A percentile compares a stretch with the other conserved stretches of the same genome.
These are phyloP conservation scores for Boletus speciosus DNA, from an alignment of 768 basidiomycete genomes.

Conservation along the genomic window DNA sequence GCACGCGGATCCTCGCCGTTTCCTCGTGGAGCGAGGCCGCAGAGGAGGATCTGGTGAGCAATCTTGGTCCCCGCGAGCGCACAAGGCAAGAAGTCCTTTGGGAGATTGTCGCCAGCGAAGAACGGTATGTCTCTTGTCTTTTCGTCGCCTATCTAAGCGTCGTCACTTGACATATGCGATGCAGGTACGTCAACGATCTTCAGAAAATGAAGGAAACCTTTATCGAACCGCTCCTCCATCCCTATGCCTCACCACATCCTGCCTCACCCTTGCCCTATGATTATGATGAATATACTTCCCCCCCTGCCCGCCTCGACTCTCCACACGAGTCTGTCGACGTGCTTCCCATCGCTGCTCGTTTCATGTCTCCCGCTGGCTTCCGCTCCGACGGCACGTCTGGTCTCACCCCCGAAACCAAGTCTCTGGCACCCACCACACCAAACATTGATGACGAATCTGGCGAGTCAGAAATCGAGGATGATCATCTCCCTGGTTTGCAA, in stretches of 20 bases:
- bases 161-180: constrained; percentile 11
- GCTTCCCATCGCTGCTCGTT: constrained; percentile 84
- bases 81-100: constrained; percentile 95
- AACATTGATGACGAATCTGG: constrained; percentile 74
- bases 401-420: constrained; percentile 46
- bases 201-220: constrained; percentile 92
- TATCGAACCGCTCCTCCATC: constrained; percentile 85
- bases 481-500: constrained; percentile 39
- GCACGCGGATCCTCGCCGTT: constrained; percentile 72
- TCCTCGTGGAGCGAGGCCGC: constrained; percentile 92
- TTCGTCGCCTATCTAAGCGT: constrained; percentile 8
- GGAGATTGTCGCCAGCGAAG: constrained; percentile 95
- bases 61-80: constrained; percentile 89
- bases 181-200: constrained; percentile 89
- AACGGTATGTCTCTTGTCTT: constrained; percentile 55
- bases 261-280: constrained; percentile 57
- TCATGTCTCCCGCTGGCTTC: constrained; percentile 66
- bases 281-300: constrained; percentile 56
- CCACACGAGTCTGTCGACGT: constrained; percentile 71
- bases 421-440: constrained; percentile 43
- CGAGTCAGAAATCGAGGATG: constrained; percentile 65
- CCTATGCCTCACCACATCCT: constrained; percentile 46
- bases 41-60: constrained; percentile 89
- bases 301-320: constrained; percentile 49
- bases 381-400: constrained; percentile 44